Percentiles rank a stretch among this genome's conserved stretches.
These are phyloP conservation scores for Vinca minor DNA, from an alignment of 257 asterid species.

Conservation along the genomic window DNA sequence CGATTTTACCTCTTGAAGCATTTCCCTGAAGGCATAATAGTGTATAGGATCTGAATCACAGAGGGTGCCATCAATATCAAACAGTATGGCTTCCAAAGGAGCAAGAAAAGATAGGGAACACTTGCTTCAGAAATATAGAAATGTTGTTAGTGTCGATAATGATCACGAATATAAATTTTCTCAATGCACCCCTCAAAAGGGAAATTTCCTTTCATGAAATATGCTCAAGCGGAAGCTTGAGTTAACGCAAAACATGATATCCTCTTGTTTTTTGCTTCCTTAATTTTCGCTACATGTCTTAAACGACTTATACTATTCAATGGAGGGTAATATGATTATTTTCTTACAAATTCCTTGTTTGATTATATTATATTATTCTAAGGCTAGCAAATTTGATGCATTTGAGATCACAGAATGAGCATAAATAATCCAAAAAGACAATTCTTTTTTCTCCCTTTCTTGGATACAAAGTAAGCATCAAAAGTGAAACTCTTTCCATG, in stretches of 20 bases:
- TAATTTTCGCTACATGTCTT: too few relatives aligned
- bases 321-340: background rate
- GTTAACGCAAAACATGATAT: background rate
- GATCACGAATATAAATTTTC: background rate
- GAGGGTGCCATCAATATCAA: constrained; percentile 81
- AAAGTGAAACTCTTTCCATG: background rate
- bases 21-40: constrained; percentile 64
- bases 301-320: too few relatives aligned
- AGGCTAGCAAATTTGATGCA: background rate
- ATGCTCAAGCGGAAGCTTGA: background rate
- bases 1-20: constrained; percentile 71
- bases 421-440: background rate
- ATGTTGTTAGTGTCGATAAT: constrained; percentile 9
- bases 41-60: constrained; percentile 82
- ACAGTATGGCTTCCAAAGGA: constrained; percentile 66
- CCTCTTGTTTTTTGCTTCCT: too few relatives aligned
- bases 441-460: too few relatives aligned
- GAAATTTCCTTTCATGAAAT: background rate
- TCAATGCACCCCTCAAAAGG: background rate
- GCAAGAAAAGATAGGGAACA: constrained; percentile 48
- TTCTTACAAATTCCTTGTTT: background rate
- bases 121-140: constrained; percentile 17
- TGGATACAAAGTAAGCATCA: background rate
- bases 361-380: background rate
- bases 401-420: background rate